Percentiles rank a stretch among this genome's conserved stretches.
These are phyloP conservation scores for Litsea cubeba DNA, from an alignment of 164 flowering plant species.

Conservation along the genomic window DNA sequence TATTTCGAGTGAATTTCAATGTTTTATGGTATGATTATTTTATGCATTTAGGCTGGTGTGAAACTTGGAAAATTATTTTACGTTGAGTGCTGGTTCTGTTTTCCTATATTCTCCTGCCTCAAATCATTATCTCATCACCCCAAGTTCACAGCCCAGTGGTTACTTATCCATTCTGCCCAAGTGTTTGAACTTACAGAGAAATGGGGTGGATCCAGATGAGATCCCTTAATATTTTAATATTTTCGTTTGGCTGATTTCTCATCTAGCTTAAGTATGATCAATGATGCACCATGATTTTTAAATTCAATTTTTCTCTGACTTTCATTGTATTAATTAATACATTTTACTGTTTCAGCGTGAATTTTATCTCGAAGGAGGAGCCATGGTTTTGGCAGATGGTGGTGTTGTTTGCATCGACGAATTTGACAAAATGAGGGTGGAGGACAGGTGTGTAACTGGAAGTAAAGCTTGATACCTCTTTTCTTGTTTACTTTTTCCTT, in stretches of 20 bases:
- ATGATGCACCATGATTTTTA: neutral
- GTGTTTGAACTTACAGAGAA: neutral
- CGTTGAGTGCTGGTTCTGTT: neutral
- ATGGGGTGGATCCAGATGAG: neutral
- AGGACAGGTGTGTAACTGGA: conserved; percentile 62
- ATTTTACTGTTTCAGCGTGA: conserved; percentile 59
- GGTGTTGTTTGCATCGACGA: conserved; percentile 99
- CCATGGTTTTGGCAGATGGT: conserved; percentile 99
- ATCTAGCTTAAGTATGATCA: neutral
- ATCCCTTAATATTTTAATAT: neutral
- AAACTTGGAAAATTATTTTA: too few relatives aligned
- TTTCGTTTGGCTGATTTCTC: neutral
- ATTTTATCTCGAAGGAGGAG: conserved; percentile 99
- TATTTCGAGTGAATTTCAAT: neutral
- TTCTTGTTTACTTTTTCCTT: neutral
- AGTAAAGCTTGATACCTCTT: neutral
- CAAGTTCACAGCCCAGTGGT: too few relatives aligned
- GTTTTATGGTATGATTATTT: neutral
- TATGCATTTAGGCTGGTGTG: neutral
- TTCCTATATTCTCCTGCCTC: neutral
- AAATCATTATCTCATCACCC: neutral
- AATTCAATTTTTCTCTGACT: neutral
- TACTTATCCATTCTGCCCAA: too few relatives aligned
- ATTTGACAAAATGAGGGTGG: conserved; percentile 98
- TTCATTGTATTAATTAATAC: neutral